Base-by-base conservation (phyloP, 306 rosid species). In the Trifolium fragiferum region DNA sequence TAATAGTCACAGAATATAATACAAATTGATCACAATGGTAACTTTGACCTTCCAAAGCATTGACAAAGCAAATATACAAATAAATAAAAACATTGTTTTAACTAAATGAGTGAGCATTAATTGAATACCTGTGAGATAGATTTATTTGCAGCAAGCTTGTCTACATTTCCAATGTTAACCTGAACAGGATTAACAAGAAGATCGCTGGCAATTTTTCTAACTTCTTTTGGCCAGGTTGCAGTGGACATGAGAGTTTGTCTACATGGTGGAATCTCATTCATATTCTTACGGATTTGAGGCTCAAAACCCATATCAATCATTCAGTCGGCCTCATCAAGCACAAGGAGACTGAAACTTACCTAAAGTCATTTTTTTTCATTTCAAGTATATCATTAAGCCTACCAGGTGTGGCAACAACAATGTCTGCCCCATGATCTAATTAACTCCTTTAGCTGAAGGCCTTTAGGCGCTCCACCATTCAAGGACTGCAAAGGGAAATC, bases 281-380 rank as follows among this genome's bases (percentile, higher is more conserved):
- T 96, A 51, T 92, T 90, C 87, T 91, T 95, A 37, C 98, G 95
- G 44, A 95, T 95, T 82, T 95, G 99, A 84, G 99, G 99, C 81
- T 95, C 99, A 83, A 95, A 95, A 30, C 99, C 99, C 99, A 94
- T 94, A 83, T 94, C 99, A 83, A 94, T 96, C 99, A 94, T 94
- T 60, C 99, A 89, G 74, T 94, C 99, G 60, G 99, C 99, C 86
- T 94, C 99, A 87, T 94, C 99, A 75, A 94, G 99, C 85, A 94
- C 95, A 74, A 95, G 97, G 49, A 95, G 92, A n/a, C n/a, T 15
- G 99, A 95, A 74, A 95, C 88, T 86, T 95, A 98, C 80, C 89
- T 74, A 60, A 95, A 90, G 78, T 90, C 79, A 61, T 92, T 89
- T 84, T 86, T 90, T 79, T 90, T 95, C 96, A 90, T 95, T 86